phyloP scores from a whole-genome alignment of 768 basidiomycete genomes.

The Boletus rubescentipes region DNA sequence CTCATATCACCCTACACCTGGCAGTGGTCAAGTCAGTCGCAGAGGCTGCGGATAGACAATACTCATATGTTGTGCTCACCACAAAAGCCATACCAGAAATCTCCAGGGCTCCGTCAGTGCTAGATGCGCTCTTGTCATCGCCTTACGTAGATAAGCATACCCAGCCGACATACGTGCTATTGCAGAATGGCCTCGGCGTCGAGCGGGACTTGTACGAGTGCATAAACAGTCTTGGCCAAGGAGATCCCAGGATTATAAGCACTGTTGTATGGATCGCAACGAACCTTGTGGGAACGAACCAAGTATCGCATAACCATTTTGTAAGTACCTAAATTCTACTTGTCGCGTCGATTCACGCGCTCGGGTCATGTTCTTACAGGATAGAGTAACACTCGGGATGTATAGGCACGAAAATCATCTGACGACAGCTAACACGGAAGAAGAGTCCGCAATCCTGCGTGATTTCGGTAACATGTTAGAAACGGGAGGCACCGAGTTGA shows the following conservation, averaged over 20 bases:
- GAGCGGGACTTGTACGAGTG: conserved; percentile 65
- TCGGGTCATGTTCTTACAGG: conserved; percentile 16
- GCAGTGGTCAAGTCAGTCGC: conserved; percentile 57
- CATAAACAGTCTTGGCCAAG: conserved; percentile 39
- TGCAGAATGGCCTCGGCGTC: conserved; percentile 68
- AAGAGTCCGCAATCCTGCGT: conserved; percentile 42
- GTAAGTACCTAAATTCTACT: conserved; percentile 37
- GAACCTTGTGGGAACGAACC: conserved; percentile 45
- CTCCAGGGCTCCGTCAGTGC: conserved; percentile 50
- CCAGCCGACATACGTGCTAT: conserved; percentile 59
- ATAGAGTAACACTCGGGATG: conserved; percentile 51
- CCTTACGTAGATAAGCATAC: conserved; percentile 44
- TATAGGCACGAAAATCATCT: conserved; percentile 48
- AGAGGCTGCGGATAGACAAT: conserved; percentile 59
- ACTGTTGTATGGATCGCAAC: conserved; percentile 55
- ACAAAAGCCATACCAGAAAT: conserved; percentile 75
- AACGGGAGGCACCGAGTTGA: conserved; percentile 47
- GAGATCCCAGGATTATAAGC: conserved; percentile 52
- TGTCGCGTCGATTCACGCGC: not conserved
- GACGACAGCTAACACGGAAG: conserved; percentile 39
- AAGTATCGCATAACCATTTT: conserved; percentile 51
- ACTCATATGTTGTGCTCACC: conserved; percentile 63
- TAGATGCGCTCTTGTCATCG: conserved; percentile 52
- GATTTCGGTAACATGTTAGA: conserved; percentile 47
- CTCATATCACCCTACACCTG: not conserved